Conservation (phyloP, 495 filamentous ascomycete species). For the Cercophora samala region DNA sequence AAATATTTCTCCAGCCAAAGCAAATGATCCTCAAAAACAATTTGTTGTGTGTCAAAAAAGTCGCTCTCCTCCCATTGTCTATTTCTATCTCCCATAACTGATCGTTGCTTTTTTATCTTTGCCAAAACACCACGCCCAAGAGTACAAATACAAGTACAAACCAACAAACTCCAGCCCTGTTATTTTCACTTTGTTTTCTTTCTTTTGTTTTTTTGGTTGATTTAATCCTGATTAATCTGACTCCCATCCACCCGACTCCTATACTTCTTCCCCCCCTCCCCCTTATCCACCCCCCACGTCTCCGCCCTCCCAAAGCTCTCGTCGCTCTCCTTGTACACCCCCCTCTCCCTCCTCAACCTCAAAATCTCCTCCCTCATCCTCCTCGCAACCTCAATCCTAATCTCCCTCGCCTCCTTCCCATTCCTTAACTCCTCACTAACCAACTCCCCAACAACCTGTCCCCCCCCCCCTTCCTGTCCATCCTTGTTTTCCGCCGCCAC, state of each 20-base stretch:
- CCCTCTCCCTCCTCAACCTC: slow-evolving; percentile 65
- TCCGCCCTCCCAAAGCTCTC: slow-evolving; percentile 44
- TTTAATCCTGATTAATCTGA: slow-evolving; percentile 42
- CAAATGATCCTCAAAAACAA: too few relatives aligned
- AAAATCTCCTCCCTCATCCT: slow-evolving; percentile 75
- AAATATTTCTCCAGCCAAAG: too few relatives aligned
- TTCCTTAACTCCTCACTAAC: slow-evolving; percentile 50
- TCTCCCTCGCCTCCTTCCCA: slow-evolving; percentile 66
- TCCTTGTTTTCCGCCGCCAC: slow-evolving; percentile 19
- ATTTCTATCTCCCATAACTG: too few relatives aligned
- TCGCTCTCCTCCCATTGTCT: too few relatives aligned
- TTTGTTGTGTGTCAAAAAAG: too few relatives aligned
- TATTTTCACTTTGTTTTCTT: not conserved
- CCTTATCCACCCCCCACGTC: slow-evolving; percentile 42
- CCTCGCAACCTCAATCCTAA: slow-evolving; percentile 79
- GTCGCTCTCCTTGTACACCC: slow-evolving; percentile 71
- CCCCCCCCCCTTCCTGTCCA: slow-evolving; percentile 42
- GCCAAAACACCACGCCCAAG: not conserved
- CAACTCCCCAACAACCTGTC: slow-evolving; percentile 57
- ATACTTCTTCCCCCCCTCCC: slow-evolving; percentile 38
- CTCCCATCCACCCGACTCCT: slow-evolving; percentile 49
- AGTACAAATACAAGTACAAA: not conserved
- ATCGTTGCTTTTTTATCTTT: not conserved
- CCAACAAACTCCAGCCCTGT: not conserved
- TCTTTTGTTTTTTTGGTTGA: slow-evolving; percentile 1